Evolutionary conservation across 371 early-diverging fungal genomes (phyloP).

Genomic region (Umbelopsis sp.): DNA sequence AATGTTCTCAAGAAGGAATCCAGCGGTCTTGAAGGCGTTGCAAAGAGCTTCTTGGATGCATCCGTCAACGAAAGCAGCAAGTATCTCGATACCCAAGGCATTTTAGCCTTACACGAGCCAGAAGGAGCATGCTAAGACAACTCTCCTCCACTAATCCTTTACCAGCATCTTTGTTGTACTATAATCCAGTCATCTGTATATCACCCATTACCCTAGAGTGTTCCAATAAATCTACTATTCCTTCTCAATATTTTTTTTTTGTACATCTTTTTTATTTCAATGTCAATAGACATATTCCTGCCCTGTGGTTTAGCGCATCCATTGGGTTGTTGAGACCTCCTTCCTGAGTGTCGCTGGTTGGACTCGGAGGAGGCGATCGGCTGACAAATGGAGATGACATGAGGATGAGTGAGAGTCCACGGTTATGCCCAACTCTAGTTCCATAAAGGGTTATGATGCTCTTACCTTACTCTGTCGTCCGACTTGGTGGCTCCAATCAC

Average conservation of each 20-base stretch:
- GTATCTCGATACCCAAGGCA: constrained; percentile 18
- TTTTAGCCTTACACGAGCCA: constrained; percentile 49
- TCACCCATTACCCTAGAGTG: background rate
- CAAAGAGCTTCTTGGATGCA: constrained; percentile 28
- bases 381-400: background rate
- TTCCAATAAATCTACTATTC: background rate
- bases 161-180: background rate
- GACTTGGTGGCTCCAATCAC: background rate
- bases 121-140: constrained; percentile 38
- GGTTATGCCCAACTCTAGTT: background rate
- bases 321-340: background rate
- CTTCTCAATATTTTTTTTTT: no score
- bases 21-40: constrained; percentile 40
- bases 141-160: background rate
- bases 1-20: constrained; percentile 48
- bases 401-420: background rate
- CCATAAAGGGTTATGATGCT: background rate
- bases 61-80: constrained; percentile 18
- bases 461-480: background rate
- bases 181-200: background rate
- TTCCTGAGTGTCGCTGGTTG: background rate
- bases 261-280: background rate
- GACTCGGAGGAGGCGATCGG: background rate
- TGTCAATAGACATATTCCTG: background rate
- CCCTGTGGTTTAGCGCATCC: background rate